phyloP scores from a whole-genome alignment of 2,329 filamentous ascomycete species.

The Scedosporium dehoogii region DNA sequence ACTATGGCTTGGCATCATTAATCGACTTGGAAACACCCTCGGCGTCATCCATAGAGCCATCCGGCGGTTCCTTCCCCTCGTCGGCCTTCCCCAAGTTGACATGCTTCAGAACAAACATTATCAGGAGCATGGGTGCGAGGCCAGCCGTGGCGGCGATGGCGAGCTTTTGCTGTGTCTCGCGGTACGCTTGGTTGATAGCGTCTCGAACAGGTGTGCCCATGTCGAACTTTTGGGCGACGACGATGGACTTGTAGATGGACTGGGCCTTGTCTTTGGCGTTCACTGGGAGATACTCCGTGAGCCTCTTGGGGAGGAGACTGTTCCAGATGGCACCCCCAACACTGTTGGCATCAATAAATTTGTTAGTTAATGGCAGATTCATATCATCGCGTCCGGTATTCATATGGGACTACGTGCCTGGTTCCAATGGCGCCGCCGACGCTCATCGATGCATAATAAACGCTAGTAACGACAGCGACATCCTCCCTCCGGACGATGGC shows the following conservation, averaged over 20 bases:
- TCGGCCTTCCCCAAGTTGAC: no score
- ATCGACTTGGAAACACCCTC: no score
- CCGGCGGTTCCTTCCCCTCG: no score
- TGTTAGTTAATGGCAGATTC: neutral
- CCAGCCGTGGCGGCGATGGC: slow-evolving; percentile 16
- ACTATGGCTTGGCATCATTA: no score
- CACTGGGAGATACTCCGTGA: slow-evolving; percentile 14
- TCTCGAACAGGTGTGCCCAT: slow-evolving; percentile 13
- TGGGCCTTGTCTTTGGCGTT: slow-evolving; percentile 11
- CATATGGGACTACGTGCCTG: slow-evolving; percentile 10
- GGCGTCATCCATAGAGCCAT: no score
- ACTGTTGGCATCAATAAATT: slow-evolving; percentile 6
- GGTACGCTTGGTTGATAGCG: slow-evolving; percentile 17
- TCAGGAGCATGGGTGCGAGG: slow-evolving; percentile 8
- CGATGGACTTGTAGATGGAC: slow-evolving; percentile 16
- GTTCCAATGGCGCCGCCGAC: slow-evolving; percentile 21
- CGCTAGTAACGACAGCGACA: slow-evolving; percentile 24
- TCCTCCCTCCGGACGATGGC: slow-evolving; percentile 22
- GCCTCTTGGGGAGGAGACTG: slow-evolving; percentile 17
- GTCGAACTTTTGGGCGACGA: slow-evolving; percentile 14
- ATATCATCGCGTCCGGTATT: no score
- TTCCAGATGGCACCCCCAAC: slow-evolving; percentile 27
- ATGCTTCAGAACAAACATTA: no score
- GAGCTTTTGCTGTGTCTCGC: slow-evolving; percentile 17
- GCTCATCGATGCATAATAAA: slow-evolving; percentile 25